These are phyloP conservation scores for Glycine soja DNA, from an alignment of 306 rosid species.

Conservation along the genomic window DNA sequence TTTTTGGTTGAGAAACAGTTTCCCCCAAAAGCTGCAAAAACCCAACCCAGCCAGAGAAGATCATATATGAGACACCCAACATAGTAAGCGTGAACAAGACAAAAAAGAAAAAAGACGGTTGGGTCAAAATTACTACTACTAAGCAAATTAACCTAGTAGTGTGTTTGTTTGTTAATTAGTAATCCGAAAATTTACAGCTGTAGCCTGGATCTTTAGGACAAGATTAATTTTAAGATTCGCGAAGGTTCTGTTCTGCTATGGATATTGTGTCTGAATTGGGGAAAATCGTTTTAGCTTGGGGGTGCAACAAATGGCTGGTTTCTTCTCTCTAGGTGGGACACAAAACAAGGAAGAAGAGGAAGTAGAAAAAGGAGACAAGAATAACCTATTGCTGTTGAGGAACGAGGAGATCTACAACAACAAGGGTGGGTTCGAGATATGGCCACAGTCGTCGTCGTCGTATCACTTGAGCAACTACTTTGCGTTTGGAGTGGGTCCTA, in stretches of 20 bases:
- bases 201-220: slow-evolving; percentile 23
- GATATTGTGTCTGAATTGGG: slow-evolving; percentile 68
- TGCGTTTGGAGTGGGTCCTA: slow-evolving; percentile 81
- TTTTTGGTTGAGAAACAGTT: slow-evolving; percentile 33
- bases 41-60: slow-evolving; percentile 50
- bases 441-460: slow-evolving; percentile 68
- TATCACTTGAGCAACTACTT: slow-evolving; percentile 52
- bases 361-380: slow-evolving; percentile 40
- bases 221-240: slow-evolving; percentile 42
- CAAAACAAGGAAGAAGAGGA: slow-evolving; percentile 36
- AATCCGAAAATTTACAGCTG: slow-evolving; percentile 39
- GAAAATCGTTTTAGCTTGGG: slow-evolving; percentile 57
- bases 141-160: slow-evolving; percentile 5
- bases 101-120: neutral
- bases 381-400: slow-evolving; percentile 57
- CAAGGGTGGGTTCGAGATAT: slow-evolving; percentile 71
- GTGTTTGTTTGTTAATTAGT: neutral
- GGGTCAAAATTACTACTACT: slow-evolving; percentile 35
- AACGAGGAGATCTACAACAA: slow-evolving; percentile 83
- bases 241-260: slow-evolving; percentile 66
- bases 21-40: slow-evolving; percentile 66
- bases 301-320: slow-evolving; percentile 86
- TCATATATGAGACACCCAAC: slow-evolving; percentile 47
- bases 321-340: slow-evolving; percentile 85
- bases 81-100: slow-evolving; percentile 32